Evolutionary conservation across 1,284 basidiomycete species (phyloP).

Genomic region (Ganoderma leucocontextum): DNA sequence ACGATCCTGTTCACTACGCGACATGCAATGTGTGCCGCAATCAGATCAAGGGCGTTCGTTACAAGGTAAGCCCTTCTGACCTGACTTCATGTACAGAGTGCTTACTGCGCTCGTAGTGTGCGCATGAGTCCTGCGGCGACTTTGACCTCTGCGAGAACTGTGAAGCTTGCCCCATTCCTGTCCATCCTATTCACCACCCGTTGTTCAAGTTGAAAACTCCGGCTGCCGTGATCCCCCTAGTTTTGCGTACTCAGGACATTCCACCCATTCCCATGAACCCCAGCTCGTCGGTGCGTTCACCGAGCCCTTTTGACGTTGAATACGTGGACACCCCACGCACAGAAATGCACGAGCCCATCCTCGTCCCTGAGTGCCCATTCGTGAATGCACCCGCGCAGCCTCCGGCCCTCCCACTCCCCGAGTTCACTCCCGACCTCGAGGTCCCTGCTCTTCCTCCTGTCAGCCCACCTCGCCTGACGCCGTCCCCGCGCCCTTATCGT

Average conservation of each 20-base stretch:
- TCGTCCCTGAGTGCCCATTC: slow-evolving; percentile 1
- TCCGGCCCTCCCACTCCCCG: slow-evolving; percentile 27
- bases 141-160: slow-evolving; percentile 87
- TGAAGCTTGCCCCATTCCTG: slow-evolving; percentile 81
- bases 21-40: slow-evolving; percentile 56
- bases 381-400: slow-evolving; percentile 23
- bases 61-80: slow-evolving; percentile 60
- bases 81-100: slow-evolving; percentile 11
- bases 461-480: background rate
- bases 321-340: background rate
- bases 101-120: slow-evolving; percentile 61
- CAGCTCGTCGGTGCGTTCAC: background rate
- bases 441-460: slow-evolving; percentile 5
- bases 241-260: background rate
- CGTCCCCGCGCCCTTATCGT: background rate
- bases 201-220: slow-evolving; percentile 79
- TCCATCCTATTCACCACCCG: slow-evolving; percentile 80
- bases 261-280: slow-evolving; percentile 7
- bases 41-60: slow-evolving; percentile 69
- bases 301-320: slow-evolving; percentile 5
- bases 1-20: slow-evolving; percentile 35
- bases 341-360: background rate
- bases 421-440: slow-evolving; percentile 24
- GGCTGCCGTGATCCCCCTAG: slow-evolving; percentile 57
- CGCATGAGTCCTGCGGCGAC: slow-evolving; percentile 83